Evolutionary conservation across 306 rosid genomes (phyloP), one percentile per base, ranked within the genome.

Genomic region (Cercis canadensis): DNA sequence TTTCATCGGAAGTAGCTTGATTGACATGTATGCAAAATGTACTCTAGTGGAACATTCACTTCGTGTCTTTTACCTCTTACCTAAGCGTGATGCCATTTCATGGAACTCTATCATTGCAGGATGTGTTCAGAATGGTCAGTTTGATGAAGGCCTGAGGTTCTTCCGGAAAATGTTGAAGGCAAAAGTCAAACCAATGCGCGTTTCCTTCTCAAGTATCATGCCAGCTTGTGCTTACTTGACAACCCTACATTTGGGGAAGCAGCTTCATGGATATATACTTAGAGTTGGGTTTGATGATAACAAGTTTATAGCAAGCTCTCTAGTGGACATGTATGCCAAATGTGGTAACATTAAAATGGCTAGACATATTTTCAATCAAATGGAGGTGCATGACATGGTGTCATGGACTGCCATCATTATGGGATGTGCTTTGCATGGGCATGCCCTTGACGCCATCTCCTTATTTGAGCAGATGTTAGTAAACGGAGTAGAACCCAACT

Each of bases 151-250:
- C 21, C 79, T 88, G 4, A 62, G 78, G 16, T 78, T 82, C 70
- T 93, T 90, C 53, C 84, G 86, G 60, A 70, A 21, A 62, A 87
- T 90, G 96, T 77, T 88, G 85, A 79, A 36, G 78, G 87, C 66
- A 15, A 84, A 84, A 41, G 74, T 87, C 50, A 88, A 76, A 78
- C 92, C 85, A 3, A 77, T 72, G 79, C 83, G 69, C 6, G 80
- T 87, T 37, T 86, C 97, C 55, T 87, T 90, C 80, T 85, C 98
- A 11, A 88, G 96, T 73, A 85, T 87, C 61, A 84, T 92, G 78
- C 97, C 97, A 5, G 98, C 98, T 62, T 88, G 92, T 80, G 90
- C 98, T 57, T 82, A 90, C 73, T 70, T 88, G 89, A 90, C 98
- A 4, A 78, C 97, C 8, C 79, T 87, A 11, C 87, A 73, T 62